Evolutionary conservation across 2,329 filamentous ascomycete genomes (phyloP), one percentile per base, ranked within the genome.

Genomic region (Lasiodiplodia sp.): DNA sequence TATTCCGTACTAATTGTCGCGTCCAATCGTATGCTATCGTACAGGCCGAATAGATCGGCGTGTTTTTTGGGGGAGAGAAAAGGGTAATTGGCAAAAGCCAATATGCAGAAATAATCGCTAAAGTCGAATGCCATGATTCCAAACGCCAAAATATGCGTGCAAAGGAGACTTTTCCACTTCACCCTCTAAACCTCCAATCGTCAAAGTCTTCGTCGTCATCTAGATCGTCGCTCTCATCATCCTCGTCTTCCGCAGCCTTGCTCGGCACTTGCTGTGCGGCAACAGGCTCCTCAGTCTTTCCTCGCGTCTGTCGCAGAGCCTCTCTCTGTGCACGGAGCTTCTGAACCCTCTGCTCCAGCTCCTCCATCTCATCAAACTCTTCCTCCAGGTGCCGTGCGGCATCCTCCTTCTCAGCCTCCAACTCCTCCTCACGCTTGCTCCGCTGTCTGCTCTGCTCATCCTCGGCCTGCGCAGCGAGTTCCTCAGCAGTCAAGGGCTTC

Each of bases 301-400:
- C 66, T 66, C 70, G 74, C 25, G 74, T 71, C 23, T 63, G 72
- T 23, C 81, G 76, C 38, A 85, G 71, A 4, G 78, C 79, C 70
- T 85, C 83, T 49, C 83, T 75, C 72, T 81, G 80, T 71, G 84
- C 81, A 14, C 82, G 79, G 52, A 85, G 71, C 72, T 74, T 80
- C 72, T 76, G 81, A 40, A 83, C 79, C 55, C 83, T 73, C 71
- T 81, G 79, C 70, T 85, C 83, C 60, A 85, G 73, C 4, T 77
- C 79, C 28, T 84, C 82, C 83, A 85, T 85, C 69, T 83, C 81
- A 51, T 84, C 83, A 64, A 85, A 83, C 69, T 85, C 83, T 58
- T 84, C 83, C 71, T 82, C 78, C 14, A 85, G 73, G 6, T 79
- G 75, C 44, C 78, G 75, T 52, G 76, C 79, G 2, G 83, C 83